Percentiles rank a stretch among this genome's conserved stretches.
Evolutionary conservation across 2,329 filamentous ascomycete genomes (phyloP).

Genomic region (Tolypocladium inflatum): DNA sequence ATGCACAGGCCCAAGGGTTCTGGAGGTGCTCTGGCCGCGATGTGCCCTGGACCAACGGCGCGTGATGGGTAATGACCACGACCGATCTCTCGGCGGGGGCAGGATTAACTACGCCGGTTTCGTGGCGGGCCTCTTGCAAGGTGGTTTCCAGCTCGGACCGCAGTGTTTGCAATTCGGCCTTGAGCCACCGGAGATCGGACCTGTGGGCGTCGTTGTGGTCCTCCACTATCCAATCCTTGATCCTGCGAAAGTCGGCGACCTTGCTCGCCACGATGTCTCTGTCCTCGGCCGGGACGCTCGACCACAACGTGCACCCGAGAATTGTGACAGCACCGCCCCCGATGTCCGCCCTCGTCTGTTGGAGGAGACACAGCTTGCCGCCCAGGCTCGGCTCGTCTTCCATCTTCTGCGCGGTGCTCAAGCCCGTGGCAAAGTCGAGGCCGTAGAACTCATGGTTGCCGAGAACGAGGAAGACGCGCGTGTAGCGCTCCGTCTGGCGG

Average conservation of each 20-base stretch:
- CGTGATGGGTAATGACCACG: not conserved
- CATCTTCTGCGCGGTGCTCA: not conserved
- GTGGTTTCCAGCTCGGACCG: not conserved
- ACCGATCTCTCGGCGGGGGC: not conserved
- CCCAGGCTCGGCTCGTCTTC: not conserved
- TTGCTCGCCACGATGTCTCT: not conserved
- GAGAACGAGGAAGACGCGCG: not conserved
- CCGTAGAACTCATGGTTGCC: not conserved
- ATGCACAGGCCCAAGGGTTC: not conserved
- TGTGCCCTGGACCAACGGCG: not conserved
- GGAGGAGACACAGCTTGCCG: not conserved
- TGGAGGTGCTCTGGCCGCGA: not conserved
- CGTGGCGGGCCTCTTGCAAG: not conserved
- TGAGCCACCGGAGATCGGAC: not conserved
- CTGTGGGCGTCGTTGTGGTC: not conserved
- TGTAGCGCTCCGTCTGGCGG: not conserved
- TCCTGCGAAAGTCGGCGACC: not conserved
- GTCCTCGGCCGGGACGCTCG: not conserved
- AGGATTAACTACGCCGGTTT: not conserved
- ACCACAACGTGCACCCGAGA: not conserved
- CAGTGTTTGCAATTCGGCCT: not conserved
- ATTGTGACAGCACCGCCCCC: not conserved
- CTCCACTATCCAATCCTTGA: not conserved
- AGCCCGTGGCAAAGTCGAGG: not conserved
- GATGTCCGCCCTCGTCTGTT: not conserved